A percentile compares a stretch with the other conserved stretches of the same genome.
Conservation (phyloP, 2,329 filamentous ascomycete genomes). For the Penicillium sp. region DNA sequence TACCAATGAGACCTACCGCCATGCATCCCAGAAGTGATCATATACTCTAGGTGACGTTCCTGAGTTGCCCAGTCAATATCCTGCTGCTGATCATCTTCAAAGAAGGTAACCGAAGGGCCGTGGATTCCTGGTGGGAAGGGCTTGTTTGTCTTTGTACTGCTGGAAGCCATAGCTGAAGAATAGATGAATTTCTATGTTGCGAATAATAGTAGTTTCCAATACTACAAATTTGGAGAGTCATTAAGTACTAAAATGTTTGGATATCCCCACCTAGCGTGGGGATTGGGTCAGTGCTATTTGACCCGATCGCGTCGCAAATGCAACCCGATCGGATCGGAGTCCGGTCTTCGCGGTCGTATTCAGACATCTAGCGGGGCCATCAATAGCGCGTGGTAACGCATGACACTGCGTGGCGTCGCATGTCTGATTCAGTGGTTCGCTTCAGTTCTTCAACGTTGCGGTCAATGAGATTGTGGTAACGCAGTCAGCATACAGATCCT, state of each 20-base stretch:
- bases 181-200: background rate
- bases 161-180: background rate
- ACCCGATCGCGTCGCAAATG: background rate
- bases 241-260: background rate
- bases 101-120: conserved; percentile 51
- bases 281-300: background rate
- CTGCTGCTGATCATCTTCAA: conserved; percentile 41
- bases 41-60: conserved; percentile 46
- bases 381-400: too few species aligned
- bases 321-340: background rate
- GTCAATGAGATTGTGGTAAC: background rate
- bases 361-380: background rate
- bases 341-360: background rate
- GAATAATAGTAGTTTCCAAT: background rate
- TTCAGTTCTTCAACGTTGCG: background rate
- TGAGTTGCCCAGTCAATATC: conserved; percentile 51
- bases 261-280: background rate
- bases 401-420: background rate
- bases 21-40: conserved; percentile 29
- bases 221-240: background rate
- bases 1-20: background rate
- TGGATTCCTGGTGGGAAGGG: conserved; percentile 40
- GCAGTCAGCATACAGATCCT: background rate
- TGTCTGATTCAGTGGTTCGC: background rate
- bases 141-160: background rate